Percentiles rank a stretch among this genome's conserved stretches.
phyloP scores from a whole-genome alignment of 2,329 filamentous ascomycete genomes.

The Aspergillus hiratsukae region DNA sequence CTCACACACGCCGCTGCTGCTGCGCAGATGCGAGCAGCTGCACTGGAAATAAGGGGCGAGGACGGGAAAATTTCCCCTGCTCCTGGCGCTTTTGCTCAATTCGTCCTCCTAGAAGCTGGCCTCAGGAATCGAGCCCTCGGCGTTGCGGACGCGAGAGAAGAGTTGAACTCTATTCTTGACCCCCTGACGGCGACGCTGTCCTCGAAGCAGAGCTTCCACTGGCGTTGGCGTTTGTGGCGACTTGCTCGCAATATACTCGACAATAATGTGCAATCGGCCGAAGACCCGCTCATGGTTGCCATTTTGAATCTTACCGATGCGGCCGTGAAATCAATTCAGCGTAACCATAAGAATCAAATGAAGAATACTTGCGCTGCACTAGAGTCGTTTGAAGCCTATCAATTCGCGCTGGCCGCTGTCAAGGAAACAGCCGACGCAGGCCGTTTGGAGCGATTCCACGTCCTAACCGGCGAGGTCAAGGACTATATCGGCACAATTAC shows the following conservation, averaged over 20 bases:
- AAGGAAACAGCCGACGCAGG: slow-evolving; percentile 18
- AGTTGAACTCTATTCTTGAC: slow-evolving; percentile 22
- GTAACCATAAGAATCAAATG: slow-evolving; percentile 23
- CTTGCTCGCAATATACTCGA: slow-evolving; percentile 31
- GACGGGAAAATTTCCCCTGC: slow-evolving; percentile 24
- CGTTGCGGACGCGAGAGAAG: slow-evolving; percentile 20
- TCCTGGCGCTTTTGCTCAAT: slow-evolving; percentile 29
- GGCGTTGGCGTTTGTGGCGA: slow-evolving; percentile 42
- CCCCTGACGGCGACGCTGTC: slow-evolving; percentile 26
- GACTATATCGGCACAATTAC: slow-evolving; percentile 22
- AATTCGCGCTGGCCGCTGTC: slow-evolving; percentile 26
- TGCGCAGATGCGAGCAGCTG: slow-evolving; percentile 29
- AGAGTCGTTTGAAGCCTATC: slow-evolving; percentile 37
- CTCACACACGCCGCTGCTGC: slow-evolving; percentile 26
- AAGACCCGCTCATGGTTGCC: slow-evolving; percentile 16
- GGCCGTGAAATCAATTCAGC: slow-evolving; percentile 27
- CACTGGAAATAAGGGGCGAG: slow-evolving; percentile 23
- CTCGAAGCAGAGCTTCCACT: slow-evolving; percentile 28
- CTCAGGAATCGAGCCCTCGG: slow-evolving; percentile 23
- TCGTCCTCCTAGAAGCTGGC: slow-evolving; percentile 35
- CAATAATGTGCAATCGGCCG: slow-evolving; percentile 21
- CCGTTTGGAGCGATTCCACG: slow-evolving; percentile 21
- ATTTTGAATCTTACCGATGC: slow-evolving; percentile 22
- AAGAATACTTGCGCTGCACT: slow-evolving; percentile 23
- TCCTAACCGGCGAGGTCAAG: slow-evolving; percentile 22